These are phyloP conservation scores for Podila minutissima DNA, from an alignment of 192 early-diverging fungal species.

Conservation along the genomic window DNA sequence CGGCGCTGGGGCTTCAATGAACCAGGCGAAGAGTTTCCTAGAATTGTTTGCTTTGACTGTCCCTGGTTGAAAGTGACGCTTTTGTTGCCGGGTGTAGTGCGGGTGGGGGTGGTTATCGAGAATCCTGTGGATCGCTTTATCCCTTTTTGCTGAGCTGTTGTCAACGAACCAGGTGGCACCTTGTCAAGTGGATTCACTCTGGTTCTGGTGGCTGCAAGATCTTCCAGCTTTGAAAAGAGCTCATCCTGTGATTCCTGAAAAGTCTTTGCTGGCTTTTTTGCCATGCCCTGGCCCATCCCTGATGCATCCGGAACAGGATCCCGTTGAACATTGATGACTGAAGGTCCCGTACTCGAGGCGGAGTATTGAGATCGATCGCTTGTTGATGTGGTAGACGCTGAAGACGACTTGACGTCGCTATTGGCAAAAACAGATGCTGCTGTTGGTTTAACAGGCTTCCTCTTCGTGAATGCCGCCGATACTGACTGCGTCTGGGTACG, in stretches of 20 bases:
- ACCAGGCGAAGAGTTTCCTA: constrained; percentile 5
- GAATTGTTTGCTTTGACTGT: not conserved
- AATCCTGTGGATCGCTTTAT: not conserved
- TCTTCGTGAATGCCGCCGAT: constrained; percentile 7
- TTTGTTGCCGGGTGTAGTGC: not conserved
- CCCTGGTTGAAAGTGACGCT: not conserved
- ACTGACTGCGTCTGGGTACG: not conserved
- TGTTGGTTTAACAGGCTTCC: constrained; percentile 26
- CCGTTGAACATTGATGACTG: not conserved
- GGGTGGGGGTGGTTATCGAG: not conserved
- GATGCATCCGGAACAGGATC: not conserved
- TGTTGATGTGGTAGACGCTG: not conserved
- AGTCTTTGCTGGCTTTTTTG: constrained; percentile 3
- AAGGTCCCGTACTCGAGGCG: not conserved
- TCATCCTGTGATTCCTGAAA: constrained; percentile 44
- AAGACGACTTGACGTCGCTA: not conserved
- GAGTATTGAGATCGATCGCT: not conserved
- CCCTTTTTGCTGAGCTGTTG: not conserved
- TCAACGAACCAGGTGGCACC: not conserved
- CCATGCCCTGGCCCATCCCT: constrained; percentile 10
- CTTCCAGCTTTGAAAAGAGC: constrained; percentile 31
- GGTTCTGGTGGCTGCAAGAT: constrained; percentile 10
- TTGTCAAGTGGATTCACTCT: constrained; percentile 9
- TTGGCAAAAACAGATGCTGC: not conserved
- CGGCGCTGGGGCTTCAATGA: constrained; percentile 6